Evolutionary conservation across 2,329 filamentous ascomycete genomes (phyloP), one percentile per base, ranked within the genome.

Genomic region (Corinectria fuckeliana): DNA sequence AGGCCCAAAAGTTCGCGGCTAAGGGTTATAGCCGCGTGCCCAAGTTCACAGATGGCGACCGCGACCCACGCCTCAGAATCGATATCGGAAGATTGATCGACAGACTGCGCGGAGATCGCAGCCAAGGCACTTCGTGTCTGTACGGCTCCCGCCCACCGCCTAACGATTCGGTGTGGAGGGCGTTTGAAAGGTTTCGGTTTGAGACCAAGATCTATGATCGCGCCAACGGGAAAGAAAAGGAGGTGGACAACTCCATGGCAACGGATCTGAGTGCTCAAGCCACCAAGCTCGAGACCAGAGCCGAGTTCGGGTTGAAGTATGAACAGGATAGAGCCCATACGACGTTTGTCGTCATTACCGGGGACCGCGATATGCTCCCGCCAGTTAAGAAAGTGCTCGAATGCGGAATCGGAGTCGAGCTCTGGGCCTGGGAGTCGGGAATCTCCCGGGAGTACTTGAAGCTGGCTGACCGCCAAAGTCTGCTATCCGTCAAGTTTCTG

Each of bases 321-420:
- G 47, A 44, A 39, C 57, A 44, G 34, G 5, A 52, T 14, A 51
- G 51, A 32, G 51, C 23, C 10, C 47, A 55, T 5, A 67, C 56
- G 10, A 61, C 51, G 5, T 70, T 72, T 51, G 45, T 71, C 39
- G 60, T 60, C 50, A 62, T 72, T 44, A 61, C 68, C 1, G 70
- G 70, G 25, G 69, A 72, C 58, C 64, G 65, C 23, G 68, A 71
- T 32, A 67, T 71, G 64, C 59, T 65, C 11, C 68, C 67, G 18
- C 42, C 68, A 0, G 55, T 72, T 28, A 50, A 45, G 23, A 41
- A 32, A 13, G 63, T 60, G 11, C 56, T 72, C 11, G n/a, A 60
- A 7, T 30, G 11, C 3, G 41, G 45, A 9, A 71, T 72, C 25
- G 56, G 49, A 5, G 67, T 72, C 2, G 70, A 72, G 61, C 61